These are phyloP conservation scores for Ophiostoma piceae DNA, from an alignment of 2,329 filamentous ascomycete species.

Conservation along the genomic window DNA sequence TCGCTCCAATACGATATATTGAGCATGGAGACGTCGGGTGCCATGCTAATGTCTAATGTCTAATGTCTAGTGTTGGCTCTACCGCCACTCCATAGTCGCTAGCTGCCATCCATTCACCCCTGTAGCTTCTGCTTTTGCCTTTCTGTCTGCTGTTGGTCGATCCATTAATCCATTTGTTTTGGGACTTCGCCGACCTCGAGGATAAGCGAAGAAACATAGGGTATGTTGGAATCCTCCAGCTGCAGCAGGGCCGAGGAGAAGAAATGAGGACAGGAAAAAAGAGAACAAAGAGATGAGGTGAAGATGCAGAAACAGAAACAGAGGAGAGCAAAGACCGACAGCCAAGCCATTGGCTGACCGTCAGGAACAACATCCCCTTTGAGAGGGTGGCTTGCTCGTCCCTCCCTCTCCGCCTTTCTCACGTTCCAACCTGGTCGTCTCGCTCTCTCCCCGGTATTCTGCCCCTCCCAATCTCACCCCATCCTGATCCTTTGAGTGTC, in stretches of 20 bases:
- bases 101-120: not conserved
- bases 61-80: not conserved
- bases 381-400: not conserved
- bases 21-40: not conserved
- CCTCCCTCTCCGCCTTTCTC: constrained; percentile 6
- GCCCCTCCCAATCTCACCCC: not conserved
- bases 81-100: not conserved
- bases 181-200: not conserved
- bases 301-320: not conserved
- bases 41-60: not conserved
- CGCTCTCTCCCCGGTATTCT: not conserved
- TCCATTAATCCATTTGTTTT: not conserved
- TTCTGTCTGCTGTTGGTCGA: constrained; percentile 2
- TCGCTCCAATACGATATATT: not conserved
- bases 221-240: not conserved
- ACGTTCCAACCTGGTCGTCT: not conserved
- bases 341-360: not conserved
- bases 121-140: not conserved
- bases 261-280: not conserved
- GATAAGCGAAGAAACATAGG: not conserved
- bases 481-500: not conserved
- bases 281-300: not conserved
- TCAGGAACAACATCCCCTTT: constrained; percentile 6
- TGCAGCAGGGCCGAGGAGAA: not conserved
- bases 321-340: not conserved